Evolutionary conservation across 164 flowering plant genomes (phyloP).

Genomic region (Cinnamomum micranthum): DNA sequence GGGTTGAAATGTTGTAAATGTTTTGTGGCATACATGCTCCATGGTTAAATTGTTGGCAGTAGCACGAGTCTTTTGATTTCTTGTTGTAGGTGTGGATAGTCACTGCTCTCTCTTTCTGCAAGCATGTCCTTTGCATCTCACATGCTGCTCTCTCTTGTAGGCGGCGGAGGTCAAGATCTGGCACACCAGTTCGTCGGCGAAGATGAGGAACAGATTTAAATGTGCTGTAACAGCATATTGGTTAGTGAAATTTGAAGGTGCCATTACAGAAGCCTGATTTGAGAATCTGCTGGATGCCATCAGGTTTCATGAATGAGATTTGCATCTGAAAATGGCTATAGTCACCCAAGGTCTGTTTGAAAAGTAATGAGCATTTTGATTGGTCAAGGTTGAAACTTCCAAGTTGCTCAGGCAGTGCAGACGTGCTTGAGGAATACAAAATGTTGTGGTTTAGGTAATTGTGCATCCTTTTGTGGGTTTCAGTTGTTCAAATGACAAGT

Average conservation of each 20-base stretch:
- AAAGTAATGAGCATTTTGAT: too few relatives aligned
- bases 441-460: too few relatives aligned
- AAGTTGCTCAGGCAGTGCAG: too few relatives aligned
- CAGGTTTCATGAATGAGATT: background rate
- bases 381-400: too few relatives aligned
- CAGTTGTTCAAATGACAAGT: too few relatives aligned
- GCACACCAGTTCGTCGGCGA: slow-evolving; percentile 49
- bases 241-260: background rate
- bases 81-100: background rate
- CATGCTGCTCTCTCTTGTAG: slow-evolving; percentile 39
- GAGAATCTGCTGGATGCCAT: background rate
- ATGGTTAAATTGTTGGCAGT: background rate
- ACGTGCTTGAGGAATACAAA: too few relatives aligned
- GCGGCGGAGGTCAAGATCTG: slow-evolving; percentile 65
- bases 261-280: background rate
- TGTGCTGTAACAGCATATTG: background rate
- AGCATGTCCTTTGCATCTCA: background rate
- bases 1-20: slow-evolving; percentile 17
- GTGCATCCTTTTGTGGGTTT: too few relatives aligned
- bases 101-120: background rate
- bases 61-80: background rate
- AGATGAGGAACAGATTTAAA: slow-evolving; percentile 27
- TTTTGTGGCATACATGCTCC: slow-evolving; percentile 29
- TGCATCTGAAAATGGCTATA: background rate
- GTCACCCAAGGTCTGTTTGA: too few relatives aligned